Conservation (phyloP, 805 yeast genomes). For the Candida yuanshanica region DNA sequence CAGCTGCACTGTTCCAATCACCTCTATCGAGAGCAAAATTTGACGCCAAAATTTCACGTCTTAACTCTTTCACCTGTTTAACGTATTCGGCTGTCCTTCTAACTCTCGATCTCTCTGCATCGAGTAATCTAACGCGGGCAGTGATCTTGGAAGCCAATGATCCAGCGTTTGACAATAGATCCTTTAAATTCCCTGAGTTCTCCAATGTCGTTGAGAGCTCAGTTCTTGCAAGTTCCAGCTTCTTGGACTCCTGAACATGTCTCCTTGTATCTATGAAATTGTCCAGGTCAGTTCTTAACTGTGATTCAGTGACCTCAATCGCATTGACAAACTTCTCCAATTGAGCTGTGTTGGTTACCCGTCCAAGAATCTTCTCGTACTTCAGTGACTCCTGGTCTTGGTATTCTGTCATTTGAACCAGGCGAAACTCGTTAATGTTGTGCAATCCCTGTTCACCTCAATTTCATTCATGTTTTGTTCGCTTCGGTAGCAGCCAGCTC, state of each 20-base stretch:
- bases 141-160: slow-evolving; percentile 63
- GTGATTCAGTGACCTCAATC: slow-evolving; percentile 20
- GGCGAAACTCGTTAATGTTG: no score
- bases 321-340: slow-evolving; percentile 21
- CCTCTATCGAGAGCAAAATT: slow-evolving; percentile 60
- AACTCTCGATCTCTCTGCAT: slow-evolving; percentile 64
- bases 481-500: no score
- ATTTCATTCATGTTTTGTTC: no score
- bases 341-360: slow-evolving; percentile 19
- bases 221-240: slow-evolving; percentile 54
- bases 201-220: slow-evolving; percentile 57
- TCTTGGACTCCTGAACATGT: slow-evolving; percentile 28
- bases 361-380: slow-evolving; percentile 18
- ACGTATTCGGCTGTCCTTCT: slow-evolving; percentile 59
- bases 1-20: slow-evolving; percentile 77
- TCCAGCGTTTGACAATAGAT: slow-evolving; percentile 54
- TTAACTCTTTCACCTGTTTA: slow-evolving; percentile 56
- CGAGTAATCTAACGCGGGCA: slow-evolving; percentile 60
- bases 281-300: slow-evolving; percentile 21
- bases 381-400: slow-evolving; percentile 7
- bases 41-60: slow-evolving; percentile 58
- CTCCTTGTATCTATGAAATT: slow-evolving; percentile 19
- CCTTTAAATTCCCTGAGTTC: slow-evolving; percentile 49
- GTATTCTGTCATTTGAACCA: slow-evolving; percentile 1
- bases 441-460: no score